Conservation (phyloP, 164 flowering plant species). For the Pachysandra terminalis region DNA sequence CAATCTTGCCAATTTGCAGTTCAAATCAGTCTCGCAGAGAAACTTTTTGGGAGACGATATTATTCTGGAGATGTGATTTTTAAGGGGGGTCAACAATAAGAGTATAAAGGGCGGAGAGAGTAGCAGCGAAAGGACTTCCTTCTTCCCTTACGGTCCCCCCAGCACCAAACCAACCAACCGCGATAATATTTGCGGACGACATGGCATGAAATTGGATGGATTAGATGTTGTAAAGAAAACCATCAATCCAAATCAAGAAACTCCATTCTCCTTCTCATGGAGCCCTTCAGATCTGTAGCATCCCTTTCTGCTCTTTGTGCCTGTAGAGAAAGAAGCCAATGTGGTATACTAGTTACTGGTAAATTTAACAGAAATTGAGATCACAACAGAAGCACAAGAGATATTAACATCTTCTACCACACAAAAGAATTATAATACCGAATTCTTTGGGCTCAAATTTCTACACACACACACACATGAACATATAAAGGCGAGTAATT, state of each 20-base stretch:
- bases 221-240: not conserved
- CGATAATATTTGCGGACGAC: constrained; percentile 33
- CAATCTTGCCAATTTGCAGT: not conserved
- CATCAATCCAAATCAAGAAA: constrained; percentile 72
- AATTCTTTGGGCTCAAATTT: no score
- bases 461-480: no score
- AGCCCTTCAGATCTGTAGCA: constrained; percentile 83
- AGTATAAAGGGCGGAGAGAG: not conserved
- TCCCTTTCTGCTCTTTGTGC: constrained; percentile 89
- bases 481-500: no score
- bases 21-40: no score
- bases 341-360: not conserved
- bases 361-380: no score
- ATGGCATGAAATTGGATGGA: constrained; percentile 12
- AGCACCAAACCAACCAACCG: constrained; percentile 14
- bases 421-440: no score
- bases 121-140: not conserved
- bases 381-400: no score
- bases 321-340: constrained; percentile 15
- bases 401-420: no score
- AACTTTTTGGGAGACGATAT: not conserved
- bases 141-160: not conserved
- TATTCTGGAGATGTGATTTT: not conserved
- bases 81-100: not conserved
- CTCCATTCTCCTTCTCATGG: constrained; percentile 98